A percentile compares a stretch with the other conserved stretches of the same genome.
These are phyloP conservation scores for Rosa chinensis DNA, from an alignment of 306 rosid species.

Conservation along the genomic window DNA sequence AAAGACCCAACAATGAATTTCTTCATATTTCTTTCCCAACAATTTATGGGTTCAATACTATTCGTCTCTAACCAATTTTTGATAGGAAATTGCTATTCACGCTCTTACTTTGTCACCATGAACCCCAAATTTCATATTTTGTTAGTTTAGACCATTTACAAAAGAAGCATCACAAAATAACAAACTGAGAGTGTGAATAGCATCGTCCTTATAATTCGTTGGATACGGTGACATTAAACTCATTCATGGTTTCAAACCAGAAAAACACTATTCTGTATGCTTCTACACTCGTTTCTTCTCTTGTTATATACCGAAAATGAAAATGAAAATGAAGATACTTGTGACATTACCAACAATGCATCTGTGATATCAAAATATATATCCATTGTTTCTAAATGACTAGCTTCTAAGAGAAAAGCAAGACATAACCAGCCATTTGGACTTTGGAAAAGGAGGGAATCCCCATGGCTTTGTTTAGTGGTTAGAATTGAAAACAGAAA, in stretches of 20 bases:
- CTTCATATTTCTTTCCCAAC: neutral
- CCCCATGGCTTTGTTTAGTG: conserved; percentile 25
- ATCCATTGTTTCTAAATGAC: neutral
- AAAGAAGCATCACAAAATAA: neutral
- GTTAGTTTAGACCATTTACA: neutral
- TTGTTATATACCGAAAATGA: neutral
- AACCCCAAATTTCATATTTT: neutral
- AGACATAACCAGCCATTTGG: conserved; percentile 23
- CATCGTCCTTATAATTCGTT: neutral
- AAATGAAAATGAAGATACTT: neutral
- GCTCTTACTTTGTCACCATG: neutral
- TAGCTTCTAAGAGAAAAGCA: conserved; percentile 5
- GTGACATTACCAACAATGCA: neutral
- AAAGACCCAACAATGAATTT: neutral
- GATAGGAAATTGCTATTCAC: neutral
- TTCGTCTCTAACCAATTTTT: neutral
- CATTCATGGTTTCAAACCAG: neutral
- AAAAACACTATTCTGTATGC: neutral
- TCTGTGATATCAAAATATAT: neutral
- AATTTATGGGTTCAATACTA: neutral
- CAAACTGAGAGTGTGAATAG: neutral
- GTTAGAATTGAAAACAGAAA: conserved; percentile 14
- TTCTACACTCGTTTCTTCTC: neutral
- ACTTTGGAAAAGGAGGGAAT: conserved; percentile 31
- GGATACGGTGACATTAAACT: neutral